Conservation (phyloP, 2,329 filamentous ascomycete genomes). For the Sporothrix inflata region DNA sequence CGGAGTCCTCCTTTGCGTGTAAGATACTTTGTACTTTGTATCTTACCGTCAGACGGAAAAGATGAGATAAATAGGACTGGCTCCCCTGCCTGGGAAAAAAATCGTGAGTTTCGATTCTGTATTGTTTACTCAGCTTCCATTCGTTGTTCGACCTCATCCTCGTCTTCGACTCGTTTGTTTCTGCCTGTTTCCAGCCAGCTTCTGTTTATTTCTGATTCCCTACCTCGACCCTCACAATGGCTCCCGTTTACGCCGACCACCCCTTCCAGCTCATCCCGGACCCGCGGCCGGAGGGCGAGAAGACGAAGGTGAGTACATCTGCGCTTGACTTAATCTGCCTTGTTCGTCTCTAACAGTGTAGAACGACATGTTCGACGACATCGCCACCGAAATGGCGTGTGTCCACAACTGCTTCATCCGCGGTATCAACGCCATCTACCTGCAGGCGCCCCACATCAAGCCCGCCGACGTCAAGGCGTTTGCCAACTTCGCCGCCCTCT, state of each 20-base stretch:
- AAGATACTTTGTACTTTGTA: too few species aligned
- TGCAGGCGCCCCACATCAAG: slow-evolving; percentile 43
- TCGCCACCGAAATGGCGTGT: slow-evolving; percentile 41
- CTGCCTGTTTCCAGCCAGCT: neutral
- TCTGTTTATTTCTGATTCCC: neutral
- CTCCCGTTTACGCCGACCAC: slow-evolving; percentile 38
- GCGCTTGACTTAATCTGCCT: neutral
- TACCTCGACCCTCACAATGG: slow-evolving; percentile 30
- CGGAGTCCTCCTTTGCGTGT: too few species aligned
- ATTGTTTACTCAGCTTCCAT: neutral
- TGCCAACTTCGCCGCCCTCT: slow-evolving; percentile 37
- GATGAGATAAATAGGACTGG: neutral
- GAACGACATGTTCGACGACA: slow-evolving; percentile 38
- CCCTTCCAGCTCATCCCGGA: slow-evolving; percentile 36
- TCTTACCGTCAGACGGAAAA: neutral
- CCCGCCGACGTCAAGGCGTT: slow-evolving; percentile 43
- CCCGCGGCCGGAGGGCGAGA: neutral
- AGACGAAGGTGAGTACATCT: neutral
- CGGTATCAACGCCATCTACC: slow-evolving; percentile 39
- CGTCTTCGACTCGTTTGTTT: neutral
- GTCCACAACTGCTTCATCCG: slow-evolving; percentile 41
- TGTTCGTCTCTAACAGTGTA: slow-evolving; percentile 20
- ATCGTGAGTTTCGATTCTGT: neutral
- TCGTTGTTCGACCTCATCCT: too few species aligned
- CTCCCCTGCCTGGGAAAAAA: neutral